Evolutionary conservation across 139 green algal species (phyloP).

Genomic region (Asterochloris sp.): DNA sequence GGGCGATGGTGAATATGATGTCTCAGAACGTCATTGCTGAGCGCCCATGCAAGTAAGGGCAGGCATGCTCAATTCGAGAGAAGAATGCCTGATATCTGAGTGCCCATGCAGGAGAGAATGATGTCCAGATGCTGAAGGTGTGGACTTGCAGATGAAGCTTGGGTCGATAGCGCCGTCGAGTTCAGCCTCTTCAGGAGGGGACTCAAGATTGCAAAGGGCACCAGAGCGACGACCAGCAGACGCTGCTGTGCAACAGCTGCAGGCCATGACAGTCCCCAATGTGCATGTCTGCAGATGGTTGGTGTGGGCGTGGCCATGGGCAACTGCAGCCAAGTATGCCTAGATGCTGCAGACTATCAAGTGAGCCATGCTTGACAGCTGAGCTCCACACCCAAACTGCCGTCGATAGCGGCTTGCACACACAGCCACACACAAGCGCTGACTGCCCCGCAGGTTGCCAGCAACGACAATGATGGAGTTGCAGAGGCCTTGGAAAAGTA

Average conservation of each 20-base stretch:
- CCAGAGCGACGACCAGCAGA: no score
- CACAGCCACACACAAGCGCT: neutral
- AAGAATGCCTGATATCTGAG: no score
- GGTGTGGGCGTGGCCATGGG: conserved; percentile 77
- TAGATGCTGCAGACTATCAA: conserved; percentile 48
- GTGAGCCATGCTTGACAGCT: conserved; percentile 2
- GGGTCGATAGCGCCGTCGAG: no score
- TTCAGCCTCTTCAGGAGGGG: no score
- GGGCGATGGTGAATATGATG: conserved; percentile 87
- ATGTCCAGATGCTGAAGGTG: no score
- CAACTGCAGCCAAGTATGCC: conserved; percentile 60
- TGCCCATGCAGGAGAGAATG: no score
- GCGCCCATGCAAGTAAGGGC: no score
- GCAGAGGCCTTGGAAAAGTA: conserved; percentile 79
- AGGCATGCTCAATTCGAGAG: no score
- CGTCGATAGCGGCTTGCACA: no score
- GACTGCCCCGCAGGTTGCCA: conserved; percentile 10
- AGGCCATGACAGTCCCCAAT: neutral
- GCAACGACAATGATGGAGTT: conserved; percentile 90
- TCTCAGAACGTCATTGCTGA: no score
- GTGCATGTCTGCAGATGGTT: conserved; percentile 66
- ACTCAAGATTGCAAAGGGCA: no score
- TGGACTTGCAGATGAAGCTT: no score
- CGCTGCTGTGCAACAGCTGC: neutral
- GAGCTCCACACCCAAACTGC: conserved; percentile 1